A percentile compares a stretch with the other conserved stretches of the same genome.
Conservation (phyloP, 192 early-diverging fungal species). For the Coemansia sp. region DNA sequence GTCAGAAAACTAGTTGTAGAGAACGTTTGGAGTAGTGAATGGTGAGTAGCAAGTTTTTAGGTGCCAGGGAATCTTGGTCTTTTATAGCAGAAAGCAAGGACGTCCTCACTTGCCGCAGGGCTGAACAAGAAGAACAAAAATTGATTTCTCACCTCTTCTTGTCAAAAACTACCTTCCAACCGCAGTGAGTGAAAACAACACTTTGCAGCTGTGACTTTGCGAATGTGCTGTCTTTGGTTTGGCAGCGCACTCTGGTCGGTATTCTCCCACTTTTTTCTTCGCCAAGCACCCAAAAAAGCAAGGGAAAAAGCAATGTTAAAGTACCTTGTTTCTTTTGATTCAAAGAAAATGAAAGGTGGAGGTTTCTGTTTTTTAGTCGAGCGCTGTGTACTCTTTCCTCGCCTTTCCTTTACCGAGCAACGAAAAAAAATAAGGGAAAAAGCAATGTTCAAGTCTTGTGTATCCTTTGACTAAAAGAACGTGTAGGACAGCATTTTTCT, state of each 20-base stretch:
- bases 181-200: not conserved
- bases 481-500: too few species aligned
- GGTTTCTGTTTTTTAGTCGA: too few species aligned
- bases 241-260: too few species aligned
- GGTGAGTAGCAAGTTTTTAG: not conserved
- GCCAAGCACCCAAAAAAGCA: too few species aligned
- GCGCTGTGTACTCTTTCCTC: too few species aligned
- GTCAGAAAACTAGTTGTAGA: not conserved
- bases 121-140: not conserved
- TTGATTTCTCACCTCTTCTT: not conserved
- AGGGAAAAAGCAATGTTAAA: not conserved
- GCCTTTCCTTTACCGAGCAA: too few species aligned
- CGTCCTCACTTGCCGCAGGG: not conserved
- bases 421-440: too few species aligned
- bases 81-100: not conserved
- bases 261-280: too few species aligned
- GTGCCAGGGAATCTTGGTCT: not conserved
- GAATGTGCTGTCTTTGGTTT: too few species aligned
- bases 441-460: not conserved
- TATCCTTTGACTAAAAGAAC: not conserved
- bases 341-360: too few species aligned
- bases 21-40: not conserved
- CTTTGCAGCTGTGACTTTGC: not conserved
- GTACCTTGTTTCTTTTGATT: not conserved
- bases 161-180: not conserved